phyloP scores from a whole-genome alignment of 805 yeast genomes.

The Helenozyma baotianmanensis region DNA sequence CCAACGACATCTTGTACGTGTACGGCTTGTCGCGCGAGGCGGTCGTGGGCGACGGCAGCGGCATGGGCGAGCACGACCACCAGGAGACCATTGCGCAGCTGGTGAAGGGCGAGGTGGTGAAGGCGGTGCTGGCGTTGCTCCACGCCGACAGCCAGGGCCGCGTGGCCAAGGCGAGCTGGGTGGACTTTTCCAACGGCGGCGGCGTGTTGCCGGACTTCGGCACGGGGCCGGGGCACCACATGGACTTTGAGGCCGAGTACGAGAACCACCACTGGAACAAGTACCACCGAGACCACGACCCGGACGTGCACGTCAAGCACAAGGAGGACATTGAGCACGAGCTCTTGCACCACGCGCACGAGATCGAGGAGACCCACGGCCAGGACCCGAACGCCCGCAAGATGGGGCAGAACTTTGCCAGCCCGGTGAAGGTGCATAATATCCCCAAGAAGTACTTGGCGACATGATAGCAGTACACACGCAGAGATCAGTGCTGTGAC shows the following conservation, averaged over 20 bases:
- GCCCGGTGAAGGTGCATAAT: conserved; percentile 27
- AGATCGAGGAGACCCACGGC: conserved; percentile 56
- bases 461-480: neutral
- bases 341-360: conserved; percentile 78
- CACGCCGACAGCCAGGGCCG: conserved; percentile 65
- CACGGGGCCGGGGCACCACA: conserved; percentile 90
- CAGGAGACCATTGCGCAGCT: conserved; percentile 50
- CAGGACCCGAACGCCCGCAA: conserved; percentile 24
- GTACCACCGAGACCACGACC: conserved; percentile 72
- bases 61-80: conserved; percentile 71
- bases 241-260: conserved; percentile 88
- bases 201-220: conserved; percentile 87
- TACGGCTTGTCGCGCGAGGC: conserved; percentile 75
- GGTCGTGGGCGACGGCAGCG: conserved; percentile 84
- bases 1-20: conserved; percentile 64
- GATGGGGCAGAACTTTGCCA: conserved; percentile 24
- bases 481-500: too few species aligned
- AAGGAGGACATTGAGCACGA: conserved; percentile 90
- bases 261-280: conserved; percentile 94
- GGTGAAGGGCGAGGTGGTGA: conserved; percentile 51
- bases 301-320: conserved; percentile 75
- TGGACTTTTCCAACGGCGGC: conserved; percentile 53
- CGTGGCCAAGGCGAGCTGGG: conserved; percentile 67
- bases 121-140: conserved; percentile 51
- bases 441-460: conserved; percentile 28